Conservation (phyloP, 768 basidiomycete genomes). For the Sarcodon sp. region DNA sequence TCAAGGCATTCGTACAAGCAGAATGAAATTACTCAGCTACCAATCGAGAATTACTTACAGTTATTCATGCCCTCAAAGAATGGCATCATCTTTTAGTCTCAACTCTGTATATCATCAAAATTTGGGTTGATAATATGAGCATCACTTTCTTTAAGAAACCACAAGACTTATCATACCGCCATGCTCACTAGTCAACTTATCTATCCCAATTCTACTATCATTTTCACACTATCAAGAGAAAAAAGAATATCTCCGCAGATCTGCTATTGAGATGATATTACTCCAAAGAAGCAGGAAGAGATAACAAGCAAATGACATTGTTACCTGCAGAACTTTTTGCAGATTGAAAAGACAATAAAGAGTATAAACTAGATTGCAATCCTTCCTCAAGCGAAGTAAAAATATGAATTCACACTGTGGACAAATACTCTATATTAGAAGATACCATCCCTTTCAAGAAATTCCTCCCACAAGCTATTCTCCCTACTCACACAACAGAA, state of each 20-base stretch:
- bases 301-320: too few species aligned
- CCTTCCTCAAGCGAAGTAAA: too few species aligned
- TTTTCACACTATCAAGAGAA: slow-evolving; percentile 3
- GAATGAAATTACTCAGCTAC: slow-evolving; percentile 24
- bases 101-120: slow-evolving; percentile 5
- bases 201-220: slow-evolving; percentile 9
- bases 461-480: too few species aligned
- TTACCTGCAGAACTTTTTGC: too few species aligned
- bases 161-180: slow-evolving; percentile 14
- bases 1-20: slow-evolving; percentile 8
- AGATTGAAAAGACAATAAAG: too few species aligned
- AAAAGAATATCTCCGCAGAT: slow-evolving; percentile 1
- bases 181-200: slow-evolving; percentile 16
- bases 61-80: slow-evolving; percentile 18
- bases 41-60: slow-evolving; percentile 29
- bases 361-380: too few species aligned
- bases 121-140: slow-evolving; percentile 14
- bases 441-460: too few species aligned
- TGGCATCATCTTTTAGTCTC: slow-evolving; percentile 18
- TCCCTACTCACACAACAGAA: too few species aligned
- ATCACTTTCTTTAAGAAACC: slow-evolving; percentile 13
- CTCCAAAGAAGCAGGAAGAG: too few species aligned
- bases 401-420: too few species aligned
- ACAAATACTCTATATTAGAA: too few species aligned
- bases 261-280: too few species aligned